Evolutionary conservation across 2,329 filamentous ascomycete genomes (phyloP).

Genomic region (Harringtonia aguacate): DNA sequence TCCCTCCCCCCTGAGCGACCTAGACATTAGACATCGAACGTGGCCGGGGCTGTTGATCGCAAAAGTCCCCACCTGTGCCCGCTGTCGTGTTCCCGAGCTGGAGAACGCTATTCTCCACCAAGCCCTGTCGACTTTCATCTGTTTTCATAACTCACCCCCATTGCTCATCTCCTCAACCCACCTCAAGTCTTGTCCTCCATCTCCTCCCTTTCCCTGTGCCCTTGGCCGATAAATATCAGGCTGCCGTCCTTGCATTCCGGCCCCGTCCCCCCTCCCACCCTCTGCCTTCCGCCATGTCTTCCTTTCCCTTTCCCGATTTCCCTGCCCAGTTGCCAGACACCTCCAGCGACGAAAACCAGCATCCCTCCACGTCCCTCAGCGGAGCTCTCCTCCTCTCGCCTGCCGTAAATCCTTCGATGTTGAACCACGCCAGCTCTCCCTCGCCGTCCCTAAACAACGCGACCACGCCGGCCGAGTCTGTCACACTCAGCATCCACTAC

Average conservation of each 20-base stretch:
- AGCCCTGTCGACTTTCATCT: not conserved
- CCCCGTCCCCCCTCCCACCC: not conserved
- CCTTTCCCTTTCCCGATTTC: conserved; percentile 17
- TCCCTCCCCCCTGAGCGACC: no score
- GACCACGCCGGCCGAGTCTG: conserved; percentile 39
- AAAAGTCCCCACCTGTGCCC: not conserved
- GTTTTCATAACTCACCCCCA: not conserved
- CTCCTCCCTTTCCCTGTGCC: not conserved
- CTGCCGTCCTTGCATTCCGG: not conserved
- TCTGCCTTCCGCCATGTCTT: conserved; percentile 18
- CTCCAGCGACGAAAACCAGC: conserved; percentile 6
- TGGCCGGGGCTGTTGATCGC: not conserved
- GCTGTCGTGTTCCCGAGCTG: no score
- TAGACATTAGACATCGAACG: not conserved
- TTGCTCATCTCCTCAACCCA: not conserved
- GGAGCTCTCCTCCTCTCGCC: conserved; percentile 20
- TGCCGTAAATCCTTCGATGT: conserved; percentile 31
- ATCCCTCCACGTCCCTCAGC: conserved; percentile 13
- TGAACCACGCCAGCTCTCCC: conserved; percentile 25
- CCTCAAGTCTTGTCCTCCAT: not conserved
- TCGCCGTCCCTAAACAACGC: conserved; percentile 27
- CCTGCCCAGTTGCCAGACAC: conserved; percentile 15
- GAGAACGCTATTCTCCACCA: not conserved
- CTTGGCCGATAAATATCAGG: conserved; percentile 1
- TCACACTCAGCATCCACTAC: conserved; percentile 32